Evolutionary conservation across 305 asterid species (phyloP).

Genomic region (Fraxinus greggii): DNA sequence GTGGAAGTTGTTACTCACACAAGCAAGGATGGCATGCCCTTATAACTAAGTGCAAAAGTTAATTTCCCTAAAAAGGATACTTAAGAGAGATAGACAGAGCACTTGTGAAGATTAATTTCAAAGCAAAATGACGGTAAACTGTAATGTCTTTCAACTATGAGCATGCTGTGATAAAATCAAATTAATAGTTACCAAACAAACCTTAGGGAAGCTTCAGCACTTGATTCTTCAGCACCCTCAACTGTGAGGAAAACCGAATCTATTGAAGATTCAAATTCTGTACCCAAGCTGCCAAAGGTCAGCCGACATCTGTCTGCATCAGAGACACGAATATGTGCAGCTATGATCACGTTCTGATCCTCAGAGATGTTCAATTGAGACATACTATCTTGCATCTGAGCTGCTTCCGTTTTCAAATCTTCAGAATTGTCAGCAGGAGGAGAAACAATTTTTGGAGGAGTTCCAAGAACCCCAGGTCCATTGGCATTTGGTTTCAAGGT

Average conservation of each 20-base stretch:
- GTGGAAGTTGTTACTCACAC: not conserved
- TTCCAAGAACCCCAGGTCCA: slow-evolving; percentile 58
- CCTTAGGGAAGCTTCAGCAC: slow-evolving; percentile 61
- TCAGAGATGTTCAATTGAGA: slow-evolving; percentile 53
- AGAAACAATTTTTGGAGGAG: slow-evolving; percentile 49
- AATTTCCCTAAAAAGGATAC: not conserved
- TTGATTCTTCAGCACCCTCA: slow-evolving; percentile 47
- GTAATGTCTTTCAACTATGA: not conserved
- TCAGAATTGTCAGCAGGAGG: slow-evolving; percentile 43
- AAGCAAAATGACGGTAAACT: not conserved
- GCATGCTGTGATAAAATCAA: not conserved
- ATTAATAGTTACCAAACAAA: slow-evolving; percentile 28
- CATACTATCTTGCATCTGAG: slow-evolving; percentile 53
- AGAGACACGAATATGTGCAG: slow-evolving; percentile 89
- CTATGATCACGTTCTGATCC: slow-evolving; percentile 80
- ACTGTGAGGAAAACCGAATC: slow-evolving; percentile 30
- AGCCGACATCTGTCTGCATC: slow-evolving; percentile 76
- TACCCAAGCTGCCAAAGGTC: slow-evolving; percentile 85
- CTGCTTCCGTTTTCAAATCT: slow-evolving; percentile 43
- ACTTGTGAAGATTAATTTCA: not conserved
- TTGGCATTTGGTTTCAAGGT: slow-evolving; percentile 51
- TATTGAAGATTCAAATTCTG: slow-evolving; percentile 45
- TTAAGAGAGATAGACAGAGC: not conserved
- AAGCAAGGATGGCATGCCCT: not conserved
- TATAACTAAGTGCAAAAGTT: not conserved